Evolutionary conservation across 108 stramenopile genomes (phyloP), one percentile per base, ranked within the genome.

Genomic region (Cyclostephanos invisitatus): DNA sequence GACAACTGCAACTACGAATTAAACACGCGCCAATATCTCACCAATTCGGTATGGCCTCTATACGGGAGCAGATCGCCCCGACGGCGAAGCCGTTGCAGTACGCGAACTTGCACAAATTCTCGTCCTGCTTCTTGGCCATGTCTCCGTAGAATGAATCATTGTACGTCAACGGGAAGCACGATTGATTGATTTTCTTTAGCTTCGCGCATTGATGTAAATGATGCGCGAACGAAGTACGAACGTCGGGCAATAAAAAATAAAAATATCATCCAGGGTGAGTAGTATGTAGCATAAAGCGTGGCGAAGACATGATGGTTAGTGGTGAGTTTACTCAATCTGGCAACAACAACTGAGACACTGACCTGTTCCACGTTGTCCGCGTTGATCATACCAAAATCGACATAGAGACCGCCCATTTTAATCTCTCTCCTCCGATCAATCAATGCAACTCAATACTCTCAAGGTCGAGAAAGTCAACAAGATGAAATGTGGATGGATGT

Each of bases 111-210:
- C 83, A 84, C 29, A 93, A 70, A 29, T 79, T 83, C 28, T 87
- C 82, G 44, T 85, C 78, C 48, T 78, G 62, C 44, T 77, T 78
- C 59, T 69, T 72, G 15, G 86, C 72, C 25, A 98, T 73, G 27
- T 96, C 92, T 25, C 80, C 68, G 84, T 98, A 98, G 71, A 96
- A 98, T 14, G 81, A 80, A 22, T 96, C 88, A 66, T 85, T 82
- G 81, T 98, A 98, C 20, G 87, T 72, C 1, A 98, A 88, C 11
- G 97, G 98, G 78, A 98, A 94, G 29, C 91, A 91, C 12, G 92
- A 75, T 38, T 79, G 64, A 61, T 92, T 91, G 9, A 95, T 84
- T 82, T 83, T 86, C 65, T 87, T 83, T 12, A 95, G 70, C 90
- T 90, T 68, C 28, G 32, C 5, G 35, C 12, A 22, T 6, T 10